Conservation (phyloP, 1,284 basidiomycete species). For the Naganishia sp. region DNA sequence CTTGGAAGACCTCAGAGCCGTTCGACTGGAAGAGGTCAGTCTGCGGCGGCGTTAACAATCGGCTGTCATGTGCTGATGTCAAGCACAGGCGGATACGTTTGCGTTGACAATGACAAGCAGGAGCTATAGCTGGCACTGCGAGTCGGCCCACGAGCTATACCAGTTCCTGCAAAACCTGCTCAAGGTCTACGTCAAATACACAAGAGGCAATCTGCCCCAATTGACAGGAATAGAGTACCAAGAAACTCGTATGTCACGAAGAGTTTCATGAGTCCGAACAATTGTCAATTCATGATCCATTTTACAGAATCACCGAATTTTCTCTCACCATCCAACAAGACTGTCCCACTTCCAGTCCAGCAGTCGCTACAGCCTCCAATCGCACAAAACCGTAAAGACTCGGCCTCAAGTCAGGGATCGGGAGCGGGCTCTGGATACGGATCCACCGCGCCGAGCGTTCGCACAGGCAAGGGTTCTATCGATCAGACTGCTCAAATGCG, state of each 20-base stretch:
- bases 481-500: constrained; percentile 3
- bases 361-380: constrained; percentile 18
- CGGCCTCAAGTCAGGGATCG: constrained; percentile 19
- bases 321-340: constrained; percentile 14
- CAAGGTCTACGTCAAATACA: constrained; percentile 67
- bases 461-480: not conserved
- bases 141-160: constrained; percentile 68
- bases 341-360: not conserved
- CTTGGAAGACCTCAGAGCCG: constrained; percentile 72
- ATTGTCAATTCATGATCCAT: not conserved
- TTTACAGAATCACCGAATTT: constrained; percentile 9
- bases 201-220: constrained; percentile 59
- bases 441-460: constrained; percentile 1
- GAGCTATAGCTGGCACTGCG: constrained; percentile 84
- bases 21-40: constrained; percentile 47
- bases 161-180: constrained; percentile 70
- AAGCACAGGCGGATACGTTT: constrained; percentile 64
- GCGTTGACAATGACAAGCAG: constrained; percentile 74
- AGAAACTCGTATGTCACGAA: constrained; percentile 15
- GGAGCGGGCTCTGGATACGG: constrained; percentile 8
- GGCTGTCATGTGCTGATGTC: not conserved
- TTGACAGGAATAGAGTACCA: constrained; percentile 47
- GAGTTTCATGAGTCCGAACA: not conserved
- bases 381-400: constrained; percentile 13
- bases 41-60: not conserved